Base-by-base conservation (phyloP, 345 rosid genomes). In the Erucastrum elatum region DNA sequence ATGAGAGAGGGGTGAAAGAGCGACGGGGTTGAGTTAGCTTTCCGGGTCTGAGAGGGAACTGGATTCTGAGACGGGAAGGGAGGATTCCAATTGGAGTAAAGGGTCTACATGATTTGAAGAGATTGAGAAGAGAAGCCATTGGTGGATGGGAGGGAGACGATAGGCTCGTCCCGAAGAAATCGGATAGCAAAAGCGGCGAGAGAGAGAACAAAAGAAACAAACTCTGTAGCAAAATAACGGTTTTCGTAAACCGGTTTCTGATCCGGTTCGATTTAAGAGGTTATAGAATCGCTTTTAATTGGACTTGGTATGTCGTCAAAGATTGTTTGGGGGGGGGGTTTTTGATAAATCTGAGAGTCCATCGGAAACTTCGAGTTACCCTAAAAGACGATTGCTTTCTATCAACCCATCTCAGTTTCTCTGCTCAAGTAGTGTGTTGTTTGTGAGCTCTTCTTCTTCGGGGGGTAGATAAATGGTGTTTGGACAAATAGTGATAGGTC, bases 401-500 rank as follows among this genome's bases (percentile, higher is more conserved):
- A 44, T 67, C 25, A 26, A 39, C 12, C 46, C 12, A 44, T 13
- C 58, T 41, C 46, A 13, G 71, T 29, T 13, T 1, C 61, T 53
- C 59, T 62, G 8, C 31, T 29, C 3, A 16, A 44, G 17, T 25
- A 33, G 25, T 71, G 17, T 62, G 49, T 21, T 21, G 21, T 21
- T 30, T 46, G 69, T 49, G 35, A 46, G 15, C 4, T 16, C 62
- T 5, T 69, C 21, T 10, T 41, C 49, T 41, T 41, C n/a, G 2
- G 7, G 44, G 12, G 11, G 31, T 7, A 6, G 34, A 49, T 58
- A 30, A 3, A 91, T 90, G 97, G 97, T 87, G 79, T 95, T 87
- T 78, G 98, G 99, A 35, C 98, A 93, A 84, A 90, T 93, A 62
- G 96, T 93, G 17, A 90, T 93, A 10, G 99, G 98, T 70, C 99